Evolutionary conservation across 768 basidiomycete genomes (phyloP).

Genomic region (Auriculariales sp.): DNA sequence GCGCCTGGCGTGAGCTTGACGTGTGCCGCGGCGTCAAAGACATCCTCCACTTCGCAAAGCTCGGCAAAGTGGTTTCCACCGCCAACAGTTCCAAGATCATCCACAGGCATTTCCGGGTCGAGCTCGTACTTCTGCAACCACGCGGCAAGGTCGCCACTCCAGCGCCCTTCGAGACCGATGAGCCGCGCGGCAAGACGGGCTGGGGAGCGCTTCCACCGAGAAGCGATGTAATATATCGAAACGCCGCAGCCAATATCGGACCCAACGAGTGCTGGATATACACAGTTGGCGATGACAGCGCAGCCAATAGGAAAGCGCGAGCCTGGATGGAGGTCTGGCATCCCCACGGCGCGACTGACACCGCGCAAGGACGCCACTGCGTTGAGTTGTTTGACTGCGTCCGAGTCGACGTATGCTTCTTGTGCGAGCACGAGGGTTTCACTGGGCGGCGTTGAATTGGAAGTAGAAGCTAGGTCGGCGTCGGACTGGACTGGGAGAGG

Average conservation of each 20-base stretch:
- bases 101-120: slow-evolving; percentile 15
- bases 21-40: slow-evolving; percentile 17
- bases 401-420: slow-evolving; percentile 19
- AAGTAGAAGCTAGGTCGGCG: too few species aligned
- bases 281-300: slow-evolving; percentile 20
- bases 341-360: slow-evolving; percentile 19
- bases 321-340: slow-evolving; percentile 27
- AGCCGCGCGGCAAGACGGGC: slow-evolving; percentile 18
- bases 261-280: slow-evolving; percentile 26
- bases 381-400: slow-evolving; percentile 20
- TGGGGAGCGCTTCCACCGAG: slow-evolving; percentile 14
- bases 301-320: slow-evolving; percentile 19
- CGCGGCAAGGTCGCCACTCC: slow-evolving; percentile 18
- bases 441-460: too few species aligned
- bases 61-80: slow-evolving; percentile 27
- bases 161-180: slow-evolving; percentile 22
- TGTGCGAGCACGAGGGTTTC: slow-evolving; percentile 18
- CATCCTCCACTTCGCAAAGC: slow-evolving; percentile 18
- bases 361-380: slow-evolving; percentile 15
- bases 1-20: slow-evolving; percentile 13
- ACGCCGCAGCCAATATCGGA: slow-evolving; percentile 27
- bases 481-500: slow-evolving; percentile 7
- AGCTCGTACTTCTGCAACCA: slow-evolving; percentile 22
- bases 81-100: slow-evolving; percentile 22
- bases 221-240: slow-evolving; percentile 19